Conservation (phyloP, 805 yeast species). For the Torulaspora franciscae region DNA sequence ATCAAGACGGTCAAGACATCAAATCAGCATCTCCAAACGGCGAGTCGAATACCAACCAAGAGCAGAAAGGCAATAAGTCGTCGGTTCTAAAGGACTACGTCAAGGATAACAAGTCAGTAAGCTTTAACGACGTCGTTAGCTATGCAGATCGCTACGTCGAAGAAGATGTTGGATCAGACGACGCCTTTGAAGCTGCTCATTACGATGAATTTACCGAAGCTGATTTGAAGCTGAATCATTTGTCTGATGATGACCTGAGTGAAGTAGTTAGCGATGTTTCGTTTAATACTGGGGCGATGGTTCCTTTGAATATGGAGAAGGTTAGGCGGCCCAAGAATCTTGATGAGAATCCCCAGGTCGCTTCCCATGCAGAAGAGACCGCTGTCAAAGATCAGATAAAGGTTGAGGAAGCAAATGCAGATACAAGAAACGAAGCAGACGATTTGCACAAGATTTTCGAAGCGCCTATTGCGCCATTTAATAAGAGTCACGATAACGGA, state of each 20-base stretch:
- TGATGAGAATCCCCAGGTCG: not conserved
- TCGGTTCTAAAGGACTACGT: constrained; percentile 13
- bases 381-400: not conserved
- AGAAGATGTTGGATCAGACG: constrained; percentile 23
- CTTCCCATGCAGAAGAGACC: not conserved
- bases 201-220: constrained; percentile 39
- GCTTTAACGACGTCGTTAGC: constrained; percentile 33
- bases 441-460: constrained; percentile 26
- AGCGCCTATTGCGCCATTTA: constrained; percentile 31
- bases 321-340: constrained; percentile 20
- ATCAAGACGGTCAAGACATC: constrained; percentile 8
- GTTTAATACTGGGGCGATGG: constrained; percentile 27
- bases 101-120: constrained; percentile 31
- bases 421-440: constrained; percentile 21
- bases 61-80: constrained; percentile 8
- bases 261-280: constrained; percentile 36
- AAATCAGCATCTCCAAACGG: constrained; percentile 2
- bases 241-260: constrained; percentile 23
- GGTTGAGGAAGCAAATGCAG: not conserved
- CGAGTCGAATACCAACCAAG: not conserved
- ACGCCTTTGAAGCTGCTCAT: constrained; percentile 22
- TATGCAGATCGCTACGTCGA: constrained; percentile 33
- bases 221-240: constrained; percentile 22
- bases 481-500: constrained; percentile 7
- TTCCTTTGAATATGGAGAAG: constrained; percentile 29